Evolutionary conservation across 768 basidiomycete species (phyloP).

Genomic region (Russula abietina): DNA sequence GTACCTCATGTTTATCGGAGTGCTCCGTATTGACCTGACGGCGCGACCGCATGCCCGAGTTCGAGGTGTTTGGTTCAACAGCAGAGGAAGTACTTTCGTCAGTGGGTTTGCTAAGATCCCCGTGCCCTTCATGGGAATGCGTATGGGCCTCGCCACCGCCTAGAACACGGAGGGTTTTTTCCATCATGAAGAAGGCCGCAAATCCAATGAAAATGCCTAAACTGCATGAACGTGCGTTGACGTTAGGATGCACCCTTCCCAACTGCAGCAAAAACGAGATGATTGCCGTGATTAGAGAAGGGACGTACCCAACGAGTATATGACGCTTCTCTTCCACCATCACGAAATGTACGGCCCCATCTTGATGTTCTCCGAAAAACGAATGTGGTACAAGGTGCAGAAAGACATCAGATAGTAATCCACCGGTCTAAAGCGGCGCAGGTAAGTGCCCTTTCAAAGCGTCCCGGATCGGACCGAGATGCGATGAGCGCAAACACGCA

Average conservation of each 20-base stretch:
- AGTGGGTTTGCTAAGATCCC: slow-evolving; percentile 29
- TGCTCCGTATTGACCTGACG: slow-evolving; percentile 24
- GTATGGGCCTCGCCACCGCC: slow-evolving; percentile 54
- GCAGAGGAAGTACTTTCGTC: slow-evolving; percentile 42
- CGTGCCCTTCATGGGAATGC: slow-evolving; percentile 54
- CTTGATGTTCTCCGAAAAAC: slow-evolving; percentile 84
- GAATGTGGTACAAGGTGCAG: slow-evolving; percentile 87
- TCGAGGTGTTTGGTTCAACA: slow-evolving; percentile 35
- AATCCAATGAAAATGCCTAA: slow-evolving; percentile 83
- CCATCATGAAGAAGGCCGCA: slow-evolving; percentile 88
- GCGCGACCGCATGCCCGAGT: slow-evolving; percentile 43
- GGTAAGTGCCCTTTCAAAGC: not conserved
- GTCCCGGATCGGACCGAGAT: not conserved
- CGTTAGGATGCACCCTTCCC: slow-evolving; percentile 7
- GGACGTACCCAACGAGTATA: slow-evolving; percentile 74
- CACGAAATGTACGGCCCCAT: slow-evolving; percentile 64
- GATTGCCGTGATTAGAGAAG: slow-evolving; percentile 6
- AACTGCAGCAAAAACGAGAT: not conserved
- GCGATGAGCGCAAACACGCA: slow-evolving; percentile 35
- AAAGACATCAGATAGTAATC: slow-evolving; percentile 88
- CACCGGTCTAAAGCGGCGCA: slow-evolving; percentile 57
- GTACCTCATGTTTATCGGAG: slow-evolving; percentile 26
- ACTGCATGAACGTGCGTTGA: slow-evolving; percentile 35
- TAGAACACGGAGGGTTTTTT: slow-evolving; percentile 82
- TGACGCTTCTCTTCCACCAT: slow-evolving; percentile 90